A percentile compares a stretch with the other conserved stretches of the same genome.
Conservation (phyloP, 169 alveolate genomes). For the Cytauxzoon felis region DNA sequence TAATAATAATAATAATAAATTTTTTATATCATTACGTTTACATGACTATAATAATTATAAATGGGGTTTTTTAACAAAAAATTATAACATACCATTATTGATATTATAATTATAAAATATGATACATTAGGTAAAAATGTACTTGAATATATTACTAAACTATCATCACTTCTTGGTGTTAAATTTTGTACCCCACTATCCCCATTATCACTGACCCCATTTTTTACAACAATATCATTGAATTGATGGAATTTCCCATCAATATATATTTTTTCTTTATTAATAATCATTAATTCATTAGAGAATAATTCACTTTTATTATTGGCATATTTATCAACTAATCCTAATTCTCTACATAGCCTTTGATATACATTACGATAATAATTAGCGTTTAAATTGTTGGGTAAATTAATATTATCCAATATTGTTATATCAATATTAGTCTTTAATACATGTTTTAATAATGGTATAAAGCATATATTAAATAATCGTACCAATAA, state of each 20-base stretch:
- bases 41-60: background rate
- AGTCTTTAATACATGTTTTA: background rate
- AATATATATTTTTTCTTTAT: background rate
- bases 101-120: conserved; percentile 1
- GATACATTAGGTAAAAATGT: background rate
- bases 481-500: conserved; percentile 12
- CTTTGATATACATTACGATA: conserved; percentile 11
- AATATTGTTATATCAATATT: background rate
- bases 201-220: background rate
- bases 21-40: conserved; percentile 12
- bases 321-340: conserved; percentile 24
- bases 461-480: conserved; percentile 47
- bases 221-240: background rate
- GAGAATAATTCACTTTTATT: conserved; percentile 37
- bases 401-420: conserved; percentile 5
- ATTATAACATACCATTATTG: no score
- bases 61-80: no score
- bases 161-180: background rate
- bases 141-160: background rate
- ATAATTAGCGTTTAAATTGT: background rate
- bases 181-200: no score
- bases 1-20: background rate
- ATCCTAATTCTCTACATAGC: conserved; percentile 21
- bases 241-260: background rate
- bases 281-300: background rate